Conservation (phyloP, 2,329 filamentous ascomycete genomes). For the Trichoderma citrinoviride region DNA sequence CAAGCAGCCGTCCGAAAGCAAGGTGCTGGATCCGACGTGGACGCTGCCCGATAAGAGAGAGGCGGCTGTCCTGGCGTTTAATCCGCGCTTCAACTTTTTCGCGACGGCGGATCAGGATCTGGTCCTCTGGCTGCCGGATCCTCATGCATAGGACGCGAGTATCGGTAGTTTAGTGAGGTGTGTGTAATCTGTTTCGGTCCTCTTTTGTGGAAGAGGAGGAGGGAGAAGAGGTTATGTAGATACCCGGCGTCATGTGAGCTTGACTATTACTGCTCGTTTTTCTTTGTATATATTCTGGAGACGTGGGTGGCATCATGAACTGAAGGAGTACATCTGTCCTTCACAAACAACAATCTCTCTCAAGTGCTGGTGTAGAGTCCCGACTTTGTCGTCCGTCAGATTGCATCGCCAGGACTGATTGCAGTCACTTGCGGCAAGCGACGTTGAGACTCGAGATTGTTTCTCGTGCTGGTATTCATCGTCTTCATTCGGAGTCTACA, state of each 20-base stretch:
- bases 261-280: neutral
- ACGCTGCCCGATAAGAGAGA: slow-evolving; percentile 65
- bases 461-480: too few species aligned
- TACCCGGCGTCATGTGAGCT: slow-evolving; percentile 11
- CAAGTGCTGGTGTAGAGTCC: too few species aligned
- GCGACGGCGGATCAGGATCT: slow-evolving; percentile 85
- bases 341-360: too few species aligned
- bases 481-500: too few species aligned
- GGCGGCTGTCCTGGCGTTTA: slow-evolving; percentile 77
- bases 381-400: too few species aligned
- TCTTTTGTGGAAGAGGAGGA: neutral
- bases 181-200: neutral
- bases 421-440: too few species aligned
- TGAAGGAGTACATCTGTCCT: neutral
- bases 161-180: neutral
- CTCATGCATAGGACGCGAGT: slow-evolving; percentile 44
- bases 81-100: slow-evolving; percentile 88
- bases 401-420: too few species aligned
- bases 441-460: too few species aligned
- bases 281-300: neutral
- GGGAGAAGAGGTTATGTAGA: neutral
- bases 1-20: slow-evolving; percentile 52
- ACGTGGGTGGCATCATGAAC: too few species aligned
- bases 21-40: slow-evolving; percentile 60
- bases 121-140: slow-evolving; percentile 74